phyloP scores from a whole-genome alignment of 202 grass and related monocot species.

The Zizania palustris region DNA sequence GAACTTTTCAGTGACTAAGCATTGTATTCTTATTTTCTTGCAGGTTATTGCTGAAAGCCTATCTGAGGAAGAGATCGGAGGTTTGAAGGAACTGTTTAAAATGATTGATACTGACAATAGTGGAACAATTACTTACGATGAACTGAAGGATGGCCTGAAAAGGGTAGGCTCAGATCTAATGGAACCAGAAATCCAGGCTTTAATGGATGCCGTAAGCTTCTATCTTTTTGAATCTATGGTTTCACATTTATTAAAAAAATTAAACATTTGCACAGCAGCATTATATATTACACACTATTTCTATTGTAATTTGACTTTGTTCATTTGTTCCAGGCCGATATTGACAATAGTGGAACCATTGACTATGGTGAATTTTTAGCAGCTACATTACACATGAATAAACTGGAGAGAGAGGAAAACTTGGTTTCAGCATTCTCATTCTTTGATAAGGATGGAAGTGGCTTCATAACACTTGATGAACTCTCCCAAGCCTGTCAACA shows the following conservation, averaged over 20 bases:
- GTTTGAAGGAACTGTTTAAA: slow-evolving; percentile 89
- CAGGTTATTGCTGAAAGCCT: slow-evolving; percentile 95
- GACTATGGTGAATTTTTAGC: slow-evolving; percentile 96
- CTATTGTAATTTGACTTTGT: slow-evolving; percentile 37
- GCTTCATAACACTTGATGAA: slow-evolving; percentile 94
- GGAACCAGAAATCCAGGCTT: slow-evolving; percentile 82
- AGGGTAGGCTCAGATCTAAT: slow-evolving; percentile 81
- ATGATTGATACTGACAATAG: slow-evolving; percentile 96
- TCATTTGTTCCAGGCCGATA: slow-evolving; percentile 67
- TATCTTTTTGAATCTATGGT: not conserved
- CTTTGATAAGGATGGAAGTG: slow-evolving; percentile 93
- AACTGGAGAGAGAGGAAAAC: slow-evolving; percentile 88
- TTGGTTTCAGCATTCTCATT: slow-evolving; percentile 72
- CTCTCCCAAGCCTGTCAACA: slow-evolving; percentile 80
- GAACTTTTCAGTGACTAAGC: slow-evolving; percentile 21
- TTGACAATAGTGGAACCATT: slow-evolving; percentile 80
- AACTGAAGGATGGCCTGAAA: slow-evolving; percentile 79
- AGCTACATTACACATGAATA: slow-evolving; percentile 94
- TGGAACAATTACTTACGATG: slow-evolving; percentile 93
- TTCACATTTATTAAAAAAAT: not conserved
- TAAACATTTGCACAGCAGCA: not conserved
- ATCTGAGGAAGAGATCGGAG: slow-evolving; percentile 94
- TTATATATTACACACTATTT: slow-evolving; percentile 8
- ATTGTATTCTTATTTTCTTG: slow-evolving; percentile 37
- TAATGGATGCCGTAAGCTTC: slow-evolving; percentile 82